Conservation (phyloP, 2,329 filamentous ascomycete species). For the Beauveria australis region DNA sequence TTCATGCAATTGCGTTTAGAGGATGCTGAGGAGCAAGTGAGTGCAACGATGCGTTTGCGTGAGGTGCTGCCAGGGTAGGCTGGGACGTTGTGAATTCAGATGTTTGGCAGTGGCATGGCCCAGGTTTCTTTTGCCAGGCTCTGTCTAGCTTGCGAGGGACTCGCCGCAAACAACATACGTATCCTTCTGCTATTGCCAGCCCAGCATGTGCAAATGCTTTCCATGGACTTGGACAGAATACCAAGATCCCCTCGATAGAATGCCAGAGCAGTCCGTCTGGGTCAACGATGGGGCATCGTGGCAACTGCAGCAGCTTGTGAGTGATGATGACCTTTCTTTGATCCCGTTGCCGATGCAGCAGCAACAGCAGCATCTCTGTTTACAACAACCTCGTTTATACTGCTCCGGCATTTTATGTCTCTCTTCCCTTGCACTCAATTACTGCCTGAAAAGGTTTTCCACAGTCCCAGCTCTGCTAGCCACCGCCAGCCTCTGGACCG, state of each 20-base stretch:
- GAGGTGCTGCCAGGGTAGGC: too few species aligned
- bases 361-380: background rate
- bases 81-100: background rate
- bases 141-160: background rate
- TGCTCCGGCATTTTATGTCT: too few species aligned
- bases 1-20: slow-evolving; percentile 14
- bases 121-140: background rate
- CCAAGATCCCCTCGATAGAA: slow-evolving; percentile 29
- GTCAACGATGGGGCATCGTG: slow-evolving; percentile 27
- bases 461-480: background rate
- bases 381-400: background rate
- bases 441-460: slow-evolving; percentile 1
- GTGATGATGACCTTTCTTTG: slow-evolving; percentile 17
- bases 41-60: background rate
- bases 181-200: background rate
- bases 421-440: background rate
- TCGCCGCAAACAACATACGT: background rate
- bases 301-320: slow-evolving; percentile 32
- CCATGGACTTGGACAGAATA: slow-evolving; percentile 42
- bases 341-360: background rate
- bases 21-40: background rate
- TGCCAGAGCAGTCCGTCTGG: slow-evolving; percentile 36
- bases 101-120: background rate
- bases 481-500: background rate
- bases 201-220: slow-evolving; percentile 45